Conservation (phyloP, 108 stramenopile species). For the Mediolabrus comicus region DNA sequence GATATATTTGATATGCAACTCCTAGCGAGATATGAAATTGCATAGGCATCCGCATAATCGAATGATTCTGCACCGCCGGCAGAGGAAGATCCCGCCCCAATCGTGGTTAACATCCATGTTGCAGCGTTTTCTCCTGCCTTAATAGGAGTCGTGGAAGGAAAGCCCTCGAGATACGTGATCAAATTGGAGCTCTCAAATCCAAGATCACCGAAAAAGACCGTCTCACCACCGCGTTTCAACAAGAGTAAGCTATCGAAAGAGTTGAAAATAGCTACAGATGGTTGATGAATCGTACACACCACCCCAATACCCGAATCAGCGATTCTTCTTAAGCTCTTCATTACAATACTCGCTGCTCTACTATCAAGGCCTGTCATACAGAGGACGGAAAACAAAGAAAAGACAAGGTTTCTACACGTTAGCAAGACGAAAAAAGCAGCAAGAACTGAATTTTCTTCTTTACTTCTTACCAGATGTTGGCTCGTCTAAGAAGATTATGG, state of each 20-base stretch:
- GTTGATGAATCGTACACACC: conserved; percentile 87
- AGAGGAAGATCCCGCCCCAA: conserved; percentile 47
- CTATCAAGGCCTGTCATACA: conserved; percentile 57
- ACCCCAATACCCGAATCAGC: conserved; percentile 60
- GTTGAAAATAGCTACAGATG: conserved; percentile 79
- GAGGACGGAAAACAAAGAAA: conserved; percentile 3
- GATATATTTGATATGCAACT: conserved; percentile 46
- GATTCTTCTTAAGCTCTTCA: conserved; percentile 61
- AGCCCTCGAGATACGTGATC: conserved; percentile 66
- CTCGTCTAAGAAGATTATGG: conserved; percentile 69
- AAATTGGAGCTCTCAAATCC: conserved; percentile 59
- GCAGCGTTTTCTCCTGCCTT: conserved; percentile 71
- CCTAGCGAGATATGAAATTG: conserved; percentile 37
- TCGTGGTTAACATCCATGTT: conserved; percentile 61
- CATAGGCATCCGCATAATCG: conserved; percentile 55
- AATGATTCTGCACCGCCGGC: conserved; percentile 15
- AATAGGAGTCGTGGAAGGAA: conserved; percentile 44
- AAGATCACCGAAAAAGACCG: conserved; percentile 82
- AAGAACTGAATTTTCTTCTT: background rate
- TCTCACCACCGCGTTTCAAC: conserved; percentile 78
- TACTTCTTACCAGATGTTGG: conserved; percentile 50
- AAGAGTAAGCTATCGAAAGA: conserved; percentile 73
- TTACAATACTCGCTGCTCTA: conserved; percentile 61
- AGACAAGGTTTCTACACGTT: conserved; percentile 46
- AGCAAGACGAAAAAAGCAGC: conserved; percentile 60